phyloP scores from a whole-genome alignment of 225 moss, liverwort and hornwort genomes.

The Ulota crispa region DNA sequence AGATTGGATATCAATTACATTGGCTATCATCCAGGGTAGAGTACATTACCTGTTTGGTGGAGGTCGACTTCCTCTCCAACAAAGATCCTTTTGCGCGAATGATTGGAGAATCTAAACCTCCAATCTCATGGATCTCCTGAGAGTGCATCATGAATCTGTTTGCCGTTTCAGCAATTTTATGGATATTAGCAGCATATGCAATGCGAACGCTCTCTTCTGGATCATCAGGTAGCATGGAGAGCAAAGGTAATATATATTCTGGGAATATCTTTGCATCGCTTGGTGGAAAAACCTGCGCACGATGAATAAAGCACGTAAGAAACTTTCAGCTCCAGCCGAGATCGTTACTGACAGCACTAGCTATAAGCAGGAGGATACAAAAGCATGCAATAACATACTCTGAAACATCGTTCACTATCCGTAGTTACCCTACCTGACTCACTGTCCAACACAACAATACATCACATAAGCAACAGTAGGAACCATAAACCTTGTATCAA shows the following conservation, averaged over 20 bases:
- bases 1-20: slow-evolving; percentile 5
- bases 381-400: slow-evolving; percentile 6
- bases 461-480: slow-evolving; percentile 11
- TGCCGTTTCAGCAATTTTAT: slow-evolving; percentile 88
- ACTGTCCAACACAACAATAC: not conserved
- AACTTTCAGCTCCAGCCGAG: slow-evolving; percentile 12
- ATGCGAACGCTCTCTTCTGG: slow-evolving; percentile 97
- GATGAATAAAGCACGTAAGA: slow-evolving; percentile 16
- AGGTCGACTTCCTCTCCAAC: slow-evolving; percentile 41
- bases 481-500: slow-evolving; percentile 19
- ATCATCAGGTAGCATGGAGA: slow-evolving; percentile 96
- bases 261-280: slow-evolving; percentile 99
- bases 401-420: not conserved
- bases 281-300: slow-evolving; percentile 75
- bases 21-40: not conserved
- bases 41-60: slow-evolving; percentile 44
- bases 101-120: slow-evolving; percentile 64
- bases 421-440: slow-evolving; percentile 5
- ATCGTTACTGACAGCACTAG: not conserved
- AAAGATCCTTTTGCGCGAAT: slow-evolving; percentile 47
- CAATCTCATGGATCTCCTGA: slow-evolving; percentile 74
- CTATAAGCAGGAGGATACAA: slow-evolving; percentile 23
- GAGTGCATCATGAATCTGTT: slow-evolving; percentile 82
- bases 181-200: slow-evolving; percentile 86
- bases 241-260: slow-evolving; percentile 90